Evolutionary conservation across 768 basidiomycete genomes (phyloP).

Genomic region (Lyophyllum semitale): DNA sequence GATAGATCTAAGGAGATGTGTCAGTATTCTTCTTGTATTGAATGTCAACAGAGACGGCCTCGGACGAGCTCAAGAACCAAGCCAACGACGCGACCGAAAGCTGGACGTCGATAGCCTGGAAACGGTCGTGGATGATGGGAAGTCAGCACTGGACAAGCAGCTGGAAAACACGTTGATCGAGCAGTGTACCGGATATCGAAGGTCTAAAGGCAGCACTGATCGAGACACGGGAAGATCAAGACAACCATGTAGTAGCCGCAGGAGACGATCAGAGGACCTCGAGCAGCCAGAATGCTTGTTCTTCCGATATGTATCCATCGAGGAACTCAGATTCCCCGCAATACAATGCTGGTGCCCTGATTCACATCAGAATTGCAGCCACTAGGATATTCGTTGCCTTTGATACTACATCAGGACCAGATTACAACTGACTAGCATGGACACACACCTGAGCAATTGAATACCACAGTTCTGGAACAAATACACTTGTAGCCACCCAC

Average conservation of each 20-base stretch:
- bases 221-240: not conserved
- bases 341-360: not conserved
- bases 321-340: slow-evolving; percentile 9
- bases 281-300: slow-evolving; percentile 96
- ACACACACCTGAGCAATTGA: slow-evolving; percentile 78
- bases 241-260: slow-evolving; percentile 96
- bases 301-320: slow-evolving; percentile 94
- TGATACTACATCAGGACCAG: slow-evolving; percentile 7
- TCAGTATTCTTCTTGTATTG: not conserved
- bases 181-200: slow-evolving; percentile 97
- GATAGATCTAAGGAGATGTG: slow-evolving; percentile 57
- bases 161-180: slow-evolving; percentile 99
- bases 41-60: slow-evolving; percentile 16
- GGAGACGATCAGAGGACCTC: slow-evolving; percentile 92
- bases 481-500: slow-evolving; percentile 91
- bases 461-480: slow-evolving; percentile 89
- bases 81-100: slow-evolving; percentile 95
- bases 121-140: slow-evolving; percentile 94
- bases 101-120: slow-evolving; percentile 89
- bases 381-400: slow-evolving; percentile 98
- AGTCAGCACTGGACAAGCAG: slow-evolving; percentile 86
- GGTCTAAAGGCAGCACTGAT: slow-evolving; percentile 51
- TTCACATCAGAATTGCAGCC: slow-evolving; percentile 91
- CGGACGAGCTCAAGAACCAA: slow-evolving; percentile 97
- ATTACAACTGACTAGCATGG: not conserved